These are phyloP conservation scores for Pseudogymnoascus sp. DNA, from an alignment of 2,329 filamentous ascomycete species.

Conservation along the genomic window DNA sequence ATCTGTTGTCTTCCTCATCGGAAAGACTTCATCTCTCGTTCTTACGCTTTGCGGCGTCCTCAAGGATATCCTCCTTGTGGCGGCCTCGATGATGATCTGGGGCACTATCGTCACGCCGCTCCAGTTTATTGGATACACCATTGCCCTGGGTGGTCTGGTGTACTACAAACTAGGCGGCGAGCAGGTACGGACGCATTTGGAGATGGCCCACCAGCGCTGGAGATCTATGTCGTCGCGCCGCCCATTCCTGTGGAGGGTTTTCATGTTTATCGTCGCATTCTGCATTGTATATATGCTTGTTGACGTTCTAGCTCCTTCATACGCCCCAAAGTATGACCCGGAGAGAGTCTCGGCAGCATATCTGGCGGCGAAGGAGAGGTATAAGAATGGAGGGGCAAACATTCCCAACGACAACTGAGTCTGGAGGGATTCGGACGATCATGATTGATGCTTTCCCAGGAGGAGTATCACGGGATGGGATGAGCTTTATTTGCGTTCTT, in stretches of 20 bases:
- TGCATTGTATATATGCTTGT: conserved; percentile 63
- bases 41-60: conserved; percentile 81
- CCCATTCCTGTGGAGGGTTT: conserved; percentile 69
- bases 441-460: background rate
- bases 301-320: conserved; percentile 54
- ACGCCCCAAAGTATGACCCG: conserved; percentile 47
- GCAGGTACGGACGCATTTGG: conserved; percentile 71
- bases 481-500: background rate
- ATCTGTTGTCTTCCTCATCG: conserved; percentile 79
- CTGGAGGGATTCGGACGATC: background rate
- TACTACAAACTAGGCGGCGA: conserved; percentile 84
- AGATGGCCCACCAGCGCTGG: conserved; percentile 70
- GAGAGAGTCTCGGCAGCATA: conserved; percentile 13
- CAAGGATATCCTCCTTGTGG: conserved; percentile 78
- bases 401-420: background rate
- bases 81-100: conserved; percentile 75
- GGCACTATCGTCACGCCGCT: conserved; percentile 63
- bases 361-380: background rate
- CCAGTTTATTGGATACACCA: conserved; percentile 77
- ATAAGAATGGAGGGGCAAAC: background rate
- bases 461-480: background rate
- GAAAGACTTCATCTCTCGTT: conserved; percentile 78
- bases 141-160: conserved; percentile 68
- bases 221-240: conserved; percentile 70
- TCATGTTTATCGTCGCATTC: conserved; percentile 57